Evolutionary conservation across 2,329 filamentous ascomycete species (phyloP), one percentile per base, ranked within the genome.

Genomic region (Zymoseptoria pseudotritici): DNA sequence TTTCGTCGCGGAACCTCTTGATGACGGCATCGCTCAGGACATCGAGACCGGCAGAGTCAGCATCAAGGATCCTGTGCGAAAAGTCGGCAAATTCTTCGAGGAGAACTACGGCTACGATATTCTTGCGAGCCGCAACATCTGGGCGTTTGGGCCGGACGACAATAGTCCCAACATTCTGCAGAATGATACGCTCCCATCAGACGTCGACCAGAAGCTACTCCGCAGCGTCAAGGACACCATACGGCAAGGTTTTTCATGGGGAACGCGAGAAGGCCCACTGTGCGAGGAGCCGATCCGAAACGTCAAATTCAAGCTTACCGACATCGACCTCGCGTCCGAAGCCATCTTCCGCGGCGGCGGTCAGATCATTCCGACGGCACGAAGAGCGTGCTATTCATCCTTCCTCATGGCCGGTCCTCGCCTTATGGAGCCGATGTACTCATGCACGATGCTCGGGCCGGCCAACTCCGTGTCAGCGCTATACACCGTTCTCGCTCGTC

Each of bases 211-310:
- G 77, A 95, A 93, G 75, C 82, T 92, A 20, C 83, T 99, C 31
- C 86, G 87, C 68, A 88, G 86, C 42, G 93, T 97, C 52, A 87
- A 91, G 67, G 94, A 99, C 73, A 93, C 90, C 7, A 91, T 99
- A 69, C 87, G 90, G 54, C 94, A 99, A 76, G 94, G 94, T 31
- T 99, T 99, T 76, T 91, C 88, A 73, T 99, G 94, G 94, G 94
- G 91, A 55, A 90, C 92, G 31, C 83, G 94, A 64, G 94, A 99
- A 83, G 94, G 94, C 0, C 94, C 94, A 19, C 81, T 99, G 24
- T 97, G 94, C 74, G 94, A 99, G 87, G 94, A 99, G 79, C 94
- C 94, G 36, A 97, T 99, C 71, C 92, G 94, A 68, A 99, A 99
- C 76, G 91, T 91, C 68, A 97, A 96, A 73, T 99, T 99, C 83